Percentiles rank a stretch among this genome's conserved stretches.
phyloP scores from a whole-genome alignment of 192 early-diverging fungal species.

The Coemansia sp. region DNA sequence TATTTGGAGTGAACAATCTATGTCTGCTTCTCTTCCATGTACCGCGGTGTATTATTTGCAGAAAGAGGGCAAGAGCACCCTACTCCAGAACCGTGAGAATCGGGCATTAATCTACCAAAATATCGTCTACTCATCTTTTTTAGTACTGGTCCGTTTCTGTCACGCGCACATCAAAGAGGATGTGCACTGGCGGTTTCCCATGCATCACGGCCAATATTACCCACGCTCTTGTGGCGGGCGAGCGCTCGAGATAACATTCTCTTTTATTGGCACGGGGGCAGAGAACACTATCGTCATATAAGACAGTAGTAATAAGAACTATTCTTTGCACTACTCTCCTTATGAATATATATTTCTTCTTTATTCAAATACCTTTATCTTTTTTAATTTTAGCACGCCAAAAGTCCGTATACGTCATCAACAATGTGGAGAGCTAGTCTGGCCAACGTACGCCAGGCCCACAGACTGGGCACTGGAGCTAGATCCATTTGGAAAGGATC shows the following conservation, averaged over 20 bases:
- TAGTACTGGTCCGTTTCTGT: slow-evolving; percentile 1
- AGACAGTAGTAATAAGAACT: not conserved
- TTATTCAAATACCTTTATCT: not conserved
- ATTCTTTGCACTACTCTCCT: not conserved
- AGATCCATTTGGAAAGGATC: not conserved
- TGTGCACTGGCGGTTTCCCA: slow-evolving; percentile 20
- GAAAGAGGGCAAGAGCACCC: not conserved
- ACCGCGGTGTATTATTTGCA: slow-evolving; percentile 5
- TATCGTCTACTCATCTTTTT: not conserved
- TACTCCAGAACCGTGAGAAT: slow-evolving; percentile 15
- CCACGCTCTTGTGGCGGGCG: not conserved
- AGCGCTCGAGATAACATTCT: not conserved
- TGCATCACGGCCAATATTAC: slow-evolving; percentile 13
- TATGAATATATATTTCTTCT: not conserved
- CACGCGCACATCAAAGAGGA: slow-evolving; percentile 5
- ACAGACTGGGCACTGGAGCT: slow-evolving; percentile 5
- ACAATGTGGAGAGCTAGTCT: slow-evolving; percentile 11
- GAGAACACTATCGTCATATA: not conserved
- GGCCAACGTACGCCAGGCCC: slow-evolving; percentile 11
- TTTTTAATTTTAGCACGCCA: not conserved
- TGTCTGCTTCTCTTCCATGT: slow-evolving; percentile 2
- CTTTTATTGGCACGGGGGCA: slow-evolving; percentile 7
- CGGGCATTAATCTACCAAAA: not conserved
- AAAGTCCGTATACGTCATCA: not conserved
- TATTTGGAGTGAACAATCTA: not conserved